Evolutionary conservation across 1,139 yeast genomes (phyloP).

Genomic region (Blastobotrys elegans): DNA sequence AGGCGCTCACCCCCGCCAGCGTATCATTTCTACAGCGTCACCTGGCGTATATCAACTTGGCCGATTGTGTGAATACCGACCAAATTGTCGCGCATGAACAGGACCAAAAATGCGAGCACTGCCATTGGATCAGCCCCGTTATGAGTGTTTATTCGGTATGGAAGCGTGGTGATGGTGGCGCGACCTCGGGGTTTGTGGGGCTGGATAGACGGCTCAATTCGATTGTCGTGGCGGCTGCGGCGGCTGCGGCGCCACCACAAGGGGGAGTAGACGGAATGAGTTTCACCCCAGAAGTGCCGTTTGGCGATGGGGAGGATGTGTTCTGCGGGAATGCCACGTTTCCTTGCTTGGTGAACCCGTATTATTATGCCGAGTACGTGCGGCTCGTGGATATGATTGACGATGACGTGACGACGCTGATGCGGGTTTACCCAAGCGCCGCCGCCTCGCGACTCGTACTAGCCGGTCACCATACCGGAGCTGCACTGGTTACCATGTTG

Average conservation of each 20-base stretch:
- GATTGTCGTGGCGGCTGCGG: slow-evolving; percentile 5
- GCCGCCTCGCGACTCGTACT: neutral
- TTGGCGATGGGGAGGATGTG: neutral
- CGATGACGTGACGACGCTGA: slow-evolving; percentile 4
- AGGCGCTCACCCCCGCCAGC: neutral
- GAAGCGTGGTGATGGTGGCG: neutral
- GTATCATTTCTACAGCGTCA: slow-evolving; percentile 1
- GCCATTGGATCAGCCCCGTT: neutral
- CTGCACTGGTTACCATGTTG: neutral
- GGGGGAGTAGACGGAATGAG: neutral
- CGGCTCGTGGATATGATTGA: neutral
- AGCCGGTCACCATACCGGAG: slow-evolving; percentile 5
- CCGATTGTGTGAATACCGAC: neutral
- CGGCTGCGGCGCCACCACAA: too few species aligned
- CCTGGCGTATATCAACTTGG: slow-evolving; percentile 6
- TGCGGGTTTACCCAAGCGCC: neutral
- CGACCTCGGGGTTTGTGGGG: neutral
- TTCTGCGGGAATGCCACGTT: neutral
- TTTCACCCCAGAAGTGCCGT: neutral
- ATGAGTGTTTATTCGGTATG: neutral
- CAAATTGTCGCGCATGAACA: neutral
- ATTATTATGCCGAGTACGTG: neutral
- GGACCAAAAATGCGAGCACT: slow-evolving; percentile 1
- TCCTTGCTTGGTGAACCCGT: neutral
- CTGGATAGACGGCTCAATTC: slow-evolving; percentile 1